phyloP scores from a whole-genome alignment of 2,329 filamentous ascomycete species.

The Sporothrix protearum region DNA sequence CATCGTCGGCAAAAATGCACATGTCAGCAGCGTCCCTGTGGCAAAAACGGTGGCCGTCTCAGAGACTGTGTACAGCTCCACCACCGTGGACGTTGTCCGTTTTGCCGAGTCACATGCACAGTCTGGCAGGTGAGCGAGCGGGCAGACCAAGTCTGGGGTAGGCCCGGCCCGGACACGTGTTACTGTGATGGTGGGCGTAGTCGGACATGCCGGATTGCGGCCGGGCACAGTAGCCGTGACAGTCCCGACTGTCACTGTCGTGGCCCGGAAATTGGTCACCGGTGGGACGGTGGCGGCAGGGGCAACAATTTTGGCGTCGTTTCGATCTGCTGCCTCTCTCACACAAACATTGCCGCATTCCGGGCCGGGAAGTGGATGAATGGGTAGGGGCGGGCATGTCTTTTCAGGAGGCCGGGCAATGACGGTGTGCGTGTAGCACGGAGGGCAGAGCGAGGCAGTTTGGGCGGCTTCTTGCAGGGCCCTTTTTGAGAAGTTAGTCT shows the following conservation, averaged over 20 bases:
- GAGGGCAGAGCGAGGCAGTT: background rate
- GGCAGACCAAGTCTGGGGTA: background rate
- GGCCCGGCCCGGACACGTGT: background rate
- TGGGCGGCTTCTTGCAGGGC: background rate
- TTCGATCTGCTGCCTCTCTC: background rate
- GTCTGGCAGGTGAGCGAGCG: background rate
- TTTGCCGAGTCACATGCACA: background rate
- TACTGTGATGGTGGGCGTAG: background rate
- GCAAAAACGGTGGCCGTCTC: constrained; percentile 43
- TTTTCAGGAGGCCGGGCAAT: background rate
- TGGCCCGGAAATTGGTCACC: background rate
- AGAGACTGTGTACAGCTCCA: constrained; percentile 42
- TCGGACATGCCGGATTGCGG: constrained; percentile 15
- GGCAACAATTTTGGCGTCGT: background rate
- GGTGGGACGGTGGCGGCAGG: background rate
- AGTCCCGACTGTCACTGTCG: background rate
- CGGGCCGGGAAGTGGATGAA: background rate
- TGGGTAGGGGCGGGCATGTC: background rate
- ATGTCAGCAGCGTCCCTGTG: constrained; percentile 37
- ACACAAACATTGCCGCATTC: constrained; percentile 13
- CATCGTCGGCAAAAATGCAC: constrained; percentile 30
- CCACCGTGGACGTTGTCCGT: constrained; percentile 34
- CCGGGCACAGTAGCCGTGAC: constrained; percentile 4
- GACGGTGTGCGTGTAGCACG: constrained; percentile 7
- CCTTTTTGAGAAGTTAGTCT: background rate